Percentiles rank a stretch among this genome's conserved stretches.
These are phyloP conservation scores for Corymbia maculata DNA, from an alignment of 345 rosid genomes.

Conservation along the genomic window DNA sequence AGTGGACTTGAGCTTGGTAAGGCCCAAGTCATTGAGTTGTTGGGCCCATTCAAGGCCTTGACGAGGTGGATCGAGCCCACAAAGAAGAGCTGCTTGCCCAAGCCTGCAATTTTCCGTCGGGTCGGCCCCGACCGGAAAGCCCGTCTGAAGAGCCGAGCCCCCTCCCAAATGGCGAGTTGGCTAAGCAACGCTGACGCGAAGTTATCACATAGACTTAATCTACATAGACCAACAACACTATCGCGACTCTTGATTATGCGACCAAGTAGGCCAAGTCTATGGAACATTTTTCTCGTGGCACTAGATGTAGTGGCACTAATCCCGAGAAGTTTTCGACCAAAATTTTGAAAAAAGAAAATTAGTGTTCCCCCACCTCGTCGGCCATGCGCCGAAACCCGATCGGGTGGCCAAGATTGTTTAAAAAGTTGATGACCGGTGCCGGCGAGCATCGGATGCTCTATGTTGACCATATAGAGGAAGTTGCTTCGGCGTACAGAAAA, in stretches of 20 bases:
- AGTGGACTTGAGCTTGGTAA: rapidly evolving
- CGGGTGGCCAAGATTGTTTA: neutral
- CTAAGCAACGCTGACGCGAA: neutral
- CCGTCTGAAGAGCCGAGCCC: neutral
- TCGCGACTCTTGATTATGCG: neutral
- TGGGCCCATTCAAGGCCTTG: neutral
- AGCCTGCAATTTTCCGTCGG: neutral
- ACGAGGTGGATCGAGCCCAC: neutral
- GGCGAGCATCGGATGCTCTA: neutral
- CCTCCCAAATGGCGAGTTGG: neutral
- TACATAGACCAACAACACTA: neutral
- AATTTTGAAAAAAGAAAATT: neutral
- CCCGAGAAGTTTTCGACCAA: neutral
- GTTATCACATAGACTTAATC: neutral
- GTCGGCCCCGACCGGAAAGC: neutral
- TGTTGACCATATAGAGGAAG: neutral
- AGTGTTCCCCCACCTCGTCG: neutral
- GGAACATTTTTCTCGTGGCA: neutral
- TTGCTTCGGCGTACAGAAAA: neutral
- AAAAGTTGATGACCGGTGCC: neutral
- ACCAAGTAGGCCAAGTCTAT: neutral
- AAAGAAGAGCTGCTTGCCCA: neutral
- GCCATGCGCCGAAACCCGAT: neutral
- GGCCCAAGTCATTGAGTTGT: neutral
- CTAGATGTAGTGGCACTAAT: rapidly evolving